Base-by-base conservation (phyloP, 2,329 filamentous ascomycete species). In the Xylariaceae sp. region DNA sequence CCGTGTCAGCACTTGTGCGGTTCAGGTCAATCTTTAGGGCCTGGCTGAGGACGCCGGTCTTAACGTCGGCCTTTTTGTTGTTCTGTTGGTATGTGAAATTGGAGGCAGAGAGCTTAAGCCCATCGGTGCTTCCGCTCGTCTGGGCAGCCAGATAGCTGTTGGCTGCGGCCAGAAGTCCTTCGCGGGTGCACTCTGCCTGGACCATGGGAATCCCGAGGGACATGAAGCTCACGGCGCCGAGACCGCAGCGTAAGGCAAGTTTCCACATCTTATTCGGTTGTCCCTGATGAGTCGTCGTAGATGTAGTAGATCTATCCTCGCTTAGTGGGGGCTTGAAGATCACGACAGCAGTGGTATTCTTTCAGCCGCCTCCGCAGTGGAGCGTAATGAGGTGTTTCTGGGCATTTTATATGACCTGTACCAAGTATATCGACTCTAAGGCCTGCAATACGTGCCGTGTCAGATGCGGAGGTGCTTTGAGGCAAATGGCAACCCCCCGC, bases 1-100 rank as follows among this genome's bases (percentile, higher is more conserved):
- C 38, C 4, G 52, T 53, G 34, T 57, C 54, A 4, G 54, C 54
- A 19, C 54, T 53, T 2, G 56, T 45, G 4, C 56, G 51, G 47
- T 56, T 57, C 19, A 57, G 50, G 34, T 57, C 55, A 26, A 56
- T 53, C 38, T 40, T 50, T 8, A 57, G 38, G n/a, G 54, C 42
- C 13, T 53, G 51, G 34, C 43, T 54, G 3, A 59, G 45, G 9
- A 55, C 43, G 8, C 56, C 53, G 1, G 50, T 52, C 34, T 37
- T 40, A 40, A 59, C 48, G 35, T 57, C 50, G 2, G 45, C 39
- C 7, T 39, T 49, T 31, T 52, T 46, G 47, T 59, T 61, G 43
- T 61, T 61, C 42, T 54, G 38, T 36, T 49, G 50, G 39, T 59
- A 61, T 4, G 54, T 55, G 36, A 59, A 59, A 46, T 56, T 55